These are phyloP conservation scores for Mesembryanthemum crystallinum DNA, from an alignment of 148 eudicot genomes.

Conservation along the genomic window DNA sequence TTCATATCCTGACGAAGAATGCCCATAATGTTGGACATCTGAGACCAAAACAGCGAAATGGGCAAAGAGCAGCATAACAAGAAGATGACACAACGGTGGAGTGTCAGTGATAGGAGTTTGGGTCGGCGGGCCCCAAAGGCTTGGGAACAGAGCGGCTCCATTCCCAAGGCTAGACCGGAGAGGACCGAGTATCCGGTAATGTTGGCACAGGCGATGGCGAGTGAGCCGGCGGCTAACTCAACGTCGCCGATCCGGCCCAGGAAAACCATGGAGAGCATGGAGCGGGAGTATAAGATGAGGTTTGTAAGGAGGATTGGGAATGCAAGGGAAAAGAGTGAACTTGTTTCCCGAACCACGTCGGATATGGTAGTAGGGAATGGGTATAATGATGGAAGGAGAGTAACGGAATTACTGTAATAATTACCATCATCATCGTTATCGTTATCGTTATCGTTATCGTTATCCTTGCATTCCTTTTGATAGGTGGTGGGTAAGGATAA, in stretches of 20 bases:
- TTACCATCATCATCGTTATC: background rate
- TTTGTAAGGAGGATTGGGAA: conserved; percentile 62
- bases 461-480: background rate
- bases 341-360: conserved; percentile 38
- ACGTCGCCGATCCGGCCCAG: conserved; percentile 61
- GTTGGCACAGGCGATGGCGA: conserved; percentile 81
- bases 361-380: background rate
- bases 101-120: conserved; percentile 56
- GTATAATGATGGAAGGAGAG: background rate
- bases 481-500: background rate
- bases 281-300: conserved; percentile 57
- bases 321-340: conserved; percentile 40
- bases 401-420: no score
- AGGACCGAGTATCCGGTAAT: conserved; percentile 79
- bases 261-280: conserved; percentile 65
- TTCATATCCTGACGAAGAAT: conserved; percentile 45
- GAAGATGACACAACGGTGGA: conserved; percentile 61
- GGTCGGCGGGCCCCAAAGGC: conserved; percentile 68
- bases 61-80: conserved; percentile 45
- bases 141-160: conserved; percentile 82
- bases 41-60: conserved; percentile 51
- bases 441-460: background rate
- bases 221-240: conserved; percentile 69
- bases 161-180: conserved; percentile 68
- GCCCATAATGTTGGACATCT: conserved; percentile 36